Evolutionary conservation across 2,329 filamentous ascomycete genomes (phyloP).

Genomic region (Plenodomus biglobosus): DNA sequence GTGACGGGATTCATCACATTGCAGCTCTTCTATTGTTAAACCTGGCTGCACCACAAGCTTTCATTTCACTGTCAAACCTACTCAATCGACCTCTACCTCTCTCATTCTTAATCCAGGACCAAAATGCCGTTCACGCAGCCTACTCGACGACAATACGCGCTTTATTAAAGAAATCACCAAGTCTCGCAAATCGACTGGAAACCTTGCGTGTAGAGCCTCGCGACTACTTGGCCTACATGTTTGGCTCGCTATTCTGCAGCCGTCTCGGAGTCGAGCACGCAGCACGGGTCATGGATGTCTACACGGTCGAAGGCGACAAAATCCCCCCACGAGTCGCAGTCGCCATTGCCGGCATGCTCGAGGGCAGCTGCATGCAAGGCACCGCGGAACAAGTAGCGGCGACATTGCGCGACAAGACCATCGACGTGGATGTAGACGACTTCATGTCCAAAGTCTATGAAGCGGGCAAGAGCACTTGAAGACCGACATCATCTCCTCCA

Average conservation of each 20-base stretch:
- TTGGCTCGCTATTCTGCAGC: slow-evolving; percentile 61
- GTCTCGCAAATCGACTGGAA: slow-evolving; percentile 63
- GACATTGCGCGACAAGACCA: slow-evolving; percentile 16
- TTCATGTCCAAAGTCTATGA: slow-evolving; percentile 41
- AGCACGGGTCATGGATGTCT: slow-evolving; percentile 76
- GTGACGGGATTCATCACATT: slow-evolving; percentile 72
- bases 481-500: background rate
- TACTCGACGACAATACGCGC: slow-evolving; percentile 70
- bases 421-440: slow-evolving; percentile 28
- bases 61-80: slow-evolving; percentile 73
- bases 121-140: slow-evolving; percentile 66
- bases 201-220: slow-evolving; percentile 45
- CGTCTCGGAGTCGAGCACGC: slow-evolving; percentile 71
- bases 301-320: slow-evolving; percentile 77
- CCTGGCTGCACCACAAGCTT: slow-evolving; percentile 65
- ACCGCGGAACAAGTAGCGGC: slow-evolving; percentile 31
- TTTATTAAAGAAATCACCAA: slow-evolving; percentile 64
- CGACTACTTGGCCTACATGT: slow-evolving; percentile 62
- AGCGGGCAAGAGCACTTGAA: slow-evolving; percentile 32
- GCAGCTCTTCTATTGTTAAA: slow-evolving; percentile 74
- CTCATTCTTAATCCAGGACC: slow-evolving; percentile 72
- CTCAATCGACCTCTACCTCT: slow-evolving; percentile 75
- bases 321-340: slow-evolving; percentile 71
- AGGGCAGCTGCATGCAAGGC: slow-evolving; percentile 47
- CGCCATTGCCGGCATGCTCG: slow-evolving; percentile 60